Evolutionary conservation across 2,329 filamentous ascomycete genomes (phyloP).

Genomic region (Colletotrichum sp.): DNA sequence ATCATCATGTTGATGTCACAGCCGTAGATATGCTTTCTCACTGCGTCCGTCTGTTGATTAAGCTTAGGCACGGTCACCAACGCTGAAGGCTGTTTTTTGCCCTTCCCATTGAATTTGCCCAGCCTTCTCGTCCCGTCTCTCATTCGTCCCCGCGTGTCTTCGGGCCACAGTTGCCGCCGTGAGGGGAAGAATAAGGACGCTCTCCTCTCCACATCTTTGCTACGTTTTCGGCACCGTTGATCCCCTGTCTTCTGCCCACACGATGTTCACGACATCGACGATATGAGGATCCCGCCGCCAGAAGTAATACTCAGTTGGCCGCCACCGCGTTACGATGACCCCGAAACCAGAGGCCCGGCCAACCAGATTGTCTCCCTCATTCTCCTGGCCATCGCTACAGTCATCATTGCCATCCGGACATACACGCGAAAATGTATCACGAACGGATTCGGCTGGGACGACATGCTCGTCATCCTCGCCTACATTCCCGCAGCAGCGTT

Average conservation of each 20-base stretch:
- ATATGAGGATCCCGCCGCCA: slow-evolving; percentile 24
- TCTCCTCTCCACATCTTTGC: neutral
- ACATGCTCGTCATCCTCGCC: slow-evolving; percentile 39
- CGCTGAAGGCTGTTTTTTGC: neutral
- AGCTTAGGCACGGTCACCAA: slow-evolving; percentile 6
- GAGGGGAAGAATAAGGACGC: slow-evolving; percentile 1
- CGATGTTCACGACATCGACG: slow-evolving; percentile 8
- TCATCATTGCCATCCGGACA: slow-evolving; percentile 35
- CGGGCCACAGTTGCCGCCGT: neutral
- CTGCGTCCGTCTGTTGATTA: slow-evolving; percentile 9
- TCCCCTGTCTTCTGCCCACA: neutral
- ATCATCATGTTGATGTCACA: slow-evolving; percentile 6
- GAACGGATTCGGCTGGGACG: slow-evolving; percentile 39
- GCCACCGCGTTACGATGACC: slow-evolving; percentile 33
- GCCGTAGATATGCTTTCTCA: neutral
- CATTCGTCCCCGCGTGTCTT: neutral
- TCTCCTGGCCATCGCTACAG: slow-evolving; percentile 31
- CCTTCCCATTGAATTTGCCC: neutral
- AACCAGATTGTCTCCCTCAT: slow-evolving; percentile 30
- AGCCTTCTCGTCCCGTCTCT: neutral
- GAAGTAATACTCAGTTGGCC: slow-evolving; percentile 33
- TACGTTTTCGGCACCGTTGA: neutral
- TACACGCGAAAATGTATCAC: slow-evolving; percentile 39
- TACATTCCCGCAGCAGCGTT: slow-evolving; percentile 39
- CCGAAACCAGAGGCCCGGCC: slow-evolving; percentile 32